Evolutionary conservation across 2,329 filamentous ascomycete species (phyloP), one percentile per base, ranked within the genome.

Genomic region (Phyllosticta paracitricarpa): DNA sequence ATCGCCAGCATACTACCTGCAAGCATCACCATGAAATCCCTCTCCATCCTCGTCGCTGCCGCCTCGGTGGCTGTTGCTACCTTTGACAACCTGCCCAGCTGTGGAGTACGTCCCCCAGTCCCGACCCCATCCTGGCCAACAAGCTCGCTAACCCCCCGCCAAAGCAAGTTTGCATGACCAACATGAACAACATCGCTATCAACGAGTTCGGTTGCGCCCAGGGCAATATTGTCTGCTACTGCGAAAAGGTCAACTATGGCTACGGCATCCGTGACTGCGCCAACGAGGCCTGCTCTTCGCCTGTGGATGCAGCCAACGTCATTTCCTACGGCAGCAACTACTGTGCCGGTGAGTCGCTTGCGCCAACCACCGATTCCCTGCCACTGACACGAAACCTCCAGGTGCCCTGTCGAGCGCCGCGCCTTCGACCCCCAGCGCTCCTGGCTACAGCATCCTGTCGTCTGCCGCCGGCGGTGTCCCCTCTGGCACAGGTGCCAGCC

Each of bases 221-320:
- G 12, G 68, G 68, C 14, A 76, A 79, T 65, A 63, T 70, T 35
- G 61, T 62, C 58, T 81, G 78, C 72, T 74, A 78, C 63, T 81
- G 78, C 73, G 65, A 63, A n/a, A 71, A 77, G 61, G 63, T 62
- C 40, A 68, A 78, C 71, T 81, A 78, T 64, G 72, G 70, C 62
- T 78, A 75, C 61, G 78, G 78, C 63, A 69, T 81, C 57, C 76
- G 77, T 62, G 78, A 81, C 67, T 81, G 78, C 70, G 71, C 76
- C 61, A 73, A 68, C 61, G 70, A 75, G 65, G 74, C 75, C 35
- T 79, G 78, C 65, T n/a, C 56, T 19, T 56, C 62, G 56, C 58
- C 61, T 7, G 63, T 62, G 1, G 65, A 71, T 40, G 69, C 72
- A 54, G 64, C 61, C 58, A 56, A 63, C 12, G 72, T 73, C 62